Evolutionary conservation across 192 early-diverging fungal genomes (phyloP), one percentile per base, ranked within the genome.

Genomic region (Chytriomyces sp.): DNA sequence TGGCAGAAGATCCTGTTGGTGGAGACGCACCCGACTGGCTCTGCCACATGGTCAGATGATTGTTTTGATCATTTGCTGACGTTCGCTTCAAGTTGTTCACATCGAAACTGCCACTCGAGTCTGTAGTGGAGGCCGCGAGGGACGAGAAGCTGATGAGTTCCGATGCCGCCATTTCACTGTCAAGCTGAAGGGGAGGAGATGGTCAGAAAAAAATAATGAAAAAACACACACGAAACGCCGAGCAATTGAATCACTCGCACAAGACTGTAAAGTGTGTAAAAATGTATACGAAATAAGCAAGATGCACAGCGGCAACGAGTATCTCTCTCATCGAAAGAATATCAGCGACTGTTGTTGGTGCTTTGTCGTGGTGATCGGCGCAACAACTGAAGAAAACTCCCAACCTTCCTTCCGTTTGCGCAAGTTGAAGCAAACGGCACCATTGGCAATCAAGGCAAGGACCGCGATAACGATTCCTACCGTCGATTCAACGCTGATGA

Each of bases 401-500:
- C 65, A 68, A 12, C 65, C 65, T 10, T 34, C 65, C 25, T 22
- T 30, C 25, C 65, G 52, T 32, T 68, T 68, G 39, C 65, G 65
- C 28, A 68, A 32, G 36, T 70, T 70, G 26, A 70, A 59, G 56
- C 68, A 70, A 19, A 70, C 5, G 5, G n/a, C 55, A 4, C 10
- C 68, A 28, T 59, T 59, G 12, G 22, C 53, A 26, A 59, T 59
- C 28, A 70, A 5, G 14, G 39, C 54, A 25, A 70, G 53, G 17
- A 41, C 39, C 5, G 19, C 68, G 8, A 70, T 6, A 59, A 70
- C n/a, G 28, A 70, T 70, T 38, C 68, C 68, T 30, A 70, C 32
- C 22, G 59, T 40, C 1, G 55, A 54, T 4, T 57, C 68, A 8
- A 70, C n/a, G 22, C 52, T 33, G 8, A 25, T 2, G 17, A 22